Evolutionary conservation across 1,139 yeast species (phyloP).

Genomic region (Blastobotrys petasosporus): DNA sequence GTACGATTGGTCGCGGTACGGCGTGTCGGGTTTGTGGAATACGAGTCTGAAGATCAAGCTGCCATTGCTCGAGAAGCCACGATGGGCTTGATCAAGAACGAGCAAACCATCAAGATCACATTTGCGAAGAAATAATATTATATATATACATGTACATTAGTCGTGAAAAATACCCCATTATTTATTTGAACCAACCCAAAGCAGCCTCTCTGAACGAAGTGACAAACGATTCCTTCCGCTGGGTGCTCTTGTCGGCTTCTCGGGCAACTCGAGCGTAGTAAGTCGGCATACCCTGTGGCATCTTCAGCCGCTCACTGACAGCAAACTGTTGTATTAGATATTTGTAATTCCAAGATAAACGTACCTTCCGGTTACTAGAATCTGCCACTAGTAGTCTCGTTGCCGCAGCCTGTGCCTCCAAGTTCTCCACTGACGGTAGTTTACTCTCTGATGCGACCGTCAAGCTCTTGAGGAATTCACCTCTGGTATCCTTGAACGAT

Average conservation of each 20-base stretch:
- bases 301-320: constrained; percentile 50
- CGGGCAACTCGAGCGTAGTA: constrained; percentile 66
- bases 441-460: constrained; percentile 20
- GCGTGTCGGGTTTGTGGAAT: constrained; percentile 77
- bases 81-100: constrained; percentile 34
- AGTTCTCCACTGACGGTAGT: constrained; percentile 22
- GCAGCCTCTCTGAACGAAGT: constrained; percentile 29
- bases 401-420: constrained; percentile 27
- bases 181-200: constrained; percentile 33
- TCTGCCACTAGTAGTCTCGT: constrained; percentile 24
- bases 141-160: constrained; percentile 12
- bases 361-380: constrained; percentile 20
- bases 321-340: constrained; percentile 23
- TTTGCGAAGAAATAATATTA: constrained; percentile 45
- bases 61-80: constrained; percentile 41
- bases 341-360: constrained; percentile 7
- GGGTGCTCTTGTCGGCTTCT: constrained; percentile 49
- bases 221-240: constrained; percentile 58
- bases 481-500: constrained; percentile 30
- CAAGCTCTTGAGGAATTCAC: constrained; percentile 24
- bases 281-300: constrained; percentile 77
- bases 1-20: constrained; percentile 62
- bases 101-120: constrained; percentile 36
- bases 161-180: not conserved
- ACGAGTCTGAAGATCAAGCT: constrained; percentile 49